Evolutionary conservation across 129 eudicot species (phyloP), one percentile per base, ranked within the genome.

Genomic region (Escallonia herrerae): DNA sequence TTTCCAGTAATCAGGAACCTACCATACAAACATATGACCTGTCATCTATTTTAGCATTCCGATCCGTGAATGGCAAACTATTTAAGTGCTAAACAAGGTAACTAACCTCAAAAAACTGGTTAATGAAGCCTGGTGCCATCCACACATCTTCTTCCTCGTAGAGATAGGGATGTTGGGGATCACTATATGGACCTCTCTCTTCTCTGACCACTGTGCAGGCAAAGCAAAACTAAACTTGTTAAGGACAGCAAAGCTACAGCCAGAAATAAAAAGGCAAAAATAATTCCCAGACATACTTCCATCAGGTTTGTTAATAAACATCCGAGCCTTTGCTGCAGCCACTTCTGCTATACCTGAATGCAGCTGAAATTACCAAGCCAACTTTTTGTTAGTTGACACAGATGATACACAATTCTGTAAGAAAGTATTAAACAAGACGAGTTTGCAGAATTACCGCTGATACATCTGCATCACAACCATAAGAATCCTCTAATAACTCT

Each of bases 1-100:
- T 73, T 91, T 91, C 97, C 97, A 91, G 60, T 87, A 87, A 85
- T 91, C 97, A 40, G 97, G 97, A 49, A 91, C 97, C 97, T 91
- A 79, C 42, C 43, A 47, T 52, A 74, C 11, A 43, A 56, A 41
- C 44, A 77, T 55, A 14, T 54, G 40, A 51, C 37, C 43, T 64
- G 39, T 39, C 22, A 72, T 55, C 44, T 65, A 40, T 61, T 64
- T 12, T 47, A 14, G 14, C 42, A 11, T 3, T 8, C 39, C 53
- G 38, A 52, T 43, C 58, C 8, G 41, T 66, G 5, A 60, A 38
- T 9, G 33, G 33, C 10, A 60, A 39, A 12, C 58, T 62, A 9
- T 4, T 15, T 54, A 39, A 55, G 11, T 50, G 37, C 62, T 7
- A 10, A 57, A 33, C 45, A 15, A 40, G 3, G 44, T 15, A 48